phyloP scores from a whole-genome alignment of 805 yeast genomes.

The Wickerhamomyces pijperi region DNA sequence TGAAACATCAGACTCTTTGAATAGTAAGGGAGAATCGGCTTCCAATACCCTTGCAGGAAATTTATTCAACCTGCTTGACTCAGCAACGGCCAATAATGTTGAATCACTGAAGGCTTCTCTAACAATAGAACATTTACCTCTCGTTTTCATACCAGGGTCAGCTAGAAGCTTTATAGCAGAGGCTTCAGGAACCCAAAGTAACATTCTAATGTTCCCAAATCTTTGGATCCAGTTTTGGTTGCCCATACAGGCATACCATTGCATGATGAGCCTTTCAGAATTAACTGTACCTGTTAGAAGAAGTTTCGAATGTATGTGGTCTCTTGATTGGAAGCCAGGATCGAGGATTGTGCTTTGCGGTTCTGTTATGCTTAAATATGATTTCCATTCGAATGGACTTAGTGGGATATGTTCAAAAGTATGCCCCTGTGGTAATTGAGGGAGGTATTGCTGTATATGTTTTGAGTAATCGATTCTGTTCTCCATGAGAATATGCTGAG shows the following conservation, averaged over 20 bases:
- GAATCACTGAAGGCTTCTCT: conserved; percentile 54
- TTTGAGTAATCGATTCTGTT: conserved; percentile 24
- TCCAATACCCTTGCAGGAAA: conserved; percentile 14
- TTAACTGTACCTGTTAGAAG: conserved; percentile 47
- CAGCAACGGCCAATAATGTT: conserved; percentile 39
- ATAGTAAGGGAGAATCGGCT: conserved; percentile 17
- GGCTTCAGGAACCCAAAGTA: conserved; percentile 52
- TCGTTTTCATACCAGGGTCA: conserved; percentile 32
- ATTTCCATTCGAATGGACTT: conserved; percentile 62
- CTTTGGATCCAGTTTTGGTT: conserved; percentile 65
- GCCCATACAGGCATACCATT: conserved; percentile 60
- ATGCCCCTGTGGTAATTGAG: background rate
- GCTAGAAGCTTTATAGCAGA: conserved; percentile 58
- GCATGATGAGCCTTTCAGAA: conserved; percentile 63
- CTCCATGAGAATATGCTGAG: conserved; percentile 54
- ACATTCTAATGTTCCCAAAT: conserved; percentile 65
- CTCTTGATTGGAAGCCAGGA: conserved; percentile 25
- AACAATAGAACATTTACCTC: conserved; percentile 56
- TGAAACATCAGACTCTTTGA: conserved; percentile 15
- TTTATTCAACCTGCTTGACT: conserved; percentile 11
- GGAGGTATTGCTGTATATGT: conserved; percentile 6
- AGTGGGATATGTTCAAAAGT: conserved; percentile 20
- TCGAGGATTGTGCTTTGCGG: conserved; percentile 30
- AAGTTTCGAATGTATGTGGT: conserved; percentile 39
- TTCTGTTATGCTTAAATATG: conserved; percentile 39